Base-by-base conservation (phyloP, 257 asterid genomes). In the Solanum pinnatisectum region DNA sequence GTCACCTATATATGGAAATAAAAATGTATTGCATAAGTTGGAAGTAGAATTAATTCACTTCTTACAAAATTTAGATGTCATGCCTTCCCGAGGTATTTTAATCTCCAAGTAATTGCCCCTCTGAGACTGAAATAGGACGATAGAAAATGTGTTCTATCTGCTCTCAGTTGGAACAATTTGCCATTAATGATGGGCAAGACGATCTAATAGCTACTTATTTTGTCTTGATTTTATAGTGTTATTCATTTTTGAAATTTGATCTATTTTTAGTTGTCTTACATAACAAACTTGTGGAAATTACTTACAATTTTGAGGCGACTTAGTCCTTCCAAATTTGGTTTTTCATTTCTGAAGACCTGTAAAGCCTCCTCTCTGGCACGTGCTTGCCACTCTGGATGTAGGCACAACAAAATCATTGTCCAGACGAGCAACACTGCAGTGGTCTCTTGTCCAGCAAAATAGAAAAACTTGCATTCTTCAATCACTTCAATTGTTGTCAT, bases 361-460 rank as follows among this genome's bases (percentile, higher is more conserved):
- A 89, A 83, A 9, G 88, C 89, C 87, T 92, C 94, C 46, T 91
- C 90, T 59, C 92, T 86, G 12, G 92, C 92, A 5, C 72, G 40
- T 1, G 20, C 65, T 79, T 93, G 97, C 93, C 94, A 94, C 86
- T 79, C 84, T 5, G 33, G 65, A 44, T 79, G 65, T 52, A 20
- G 1, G 39, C 84, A 8, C 23, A 95, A 71, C 22, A 92, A 84
- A 88, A 95, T 73, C 91, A 94, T 11, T 10, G 96, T 89, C 98
- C 98, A 95, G 0, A 91, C 90, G 22, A 94, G 93, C 84, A 94
- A 85, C 13, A 74, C 71, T 0, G 95, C 88, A 6, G 95, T 94
- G 5, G 94, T 93, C 59, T 94, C 98, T 79, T 94, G 95, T 6
- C 95, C 93, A 4, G 93, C 93, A 68, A 91, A 92, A 84, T 92